Evolutionary conservation across 306 rosid genomes (phyloP).

Genomic region (Prunus fruticosa): DNA sequence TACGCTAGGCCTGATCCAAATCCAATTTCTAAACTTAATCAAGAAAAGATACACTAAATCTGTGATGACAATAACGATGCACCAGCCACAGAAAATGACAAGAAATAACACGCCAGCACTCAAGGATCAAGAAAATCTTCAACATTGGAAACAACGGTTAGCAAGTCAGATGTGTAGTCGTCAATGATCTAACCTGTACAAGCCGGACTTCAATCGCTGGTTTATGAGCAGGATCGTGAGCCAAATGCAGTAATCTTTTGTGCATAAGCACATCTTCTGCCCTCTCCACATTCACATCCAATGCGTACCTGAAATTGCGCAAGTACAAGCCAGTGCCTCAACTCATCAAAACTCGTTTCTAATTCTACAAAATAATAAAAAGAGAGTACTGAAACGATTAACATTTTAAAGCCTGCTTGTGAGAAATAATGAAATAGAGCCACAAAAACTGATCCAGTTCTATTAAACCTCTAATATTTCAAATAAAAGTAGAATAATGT

Average conservation of each 20-base stretch:
- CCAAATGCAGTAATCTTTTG: conserved; percentile 77
- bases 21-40: neutral
- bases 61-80: neutral
- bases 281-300: conserved; percentile 97
- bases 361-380: neutral
- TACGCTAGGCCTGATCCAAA: conserved; percentile 7
- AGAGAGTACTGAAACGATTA: neutral
- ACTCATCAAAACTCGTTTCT: neutral
- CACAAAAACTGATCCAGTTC: neutral
- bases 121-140: neutral
- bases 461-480: neutral
- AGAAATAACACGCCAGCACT: neutral
- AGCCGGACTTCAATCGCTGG: conserved; percentile 97
- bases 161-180: neutral
- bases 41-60: conserved; percentile 2
- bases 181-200: conserved; percentile 62
- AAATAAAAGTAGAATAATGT: conserved; percentile 2
- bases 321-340: conserved; percentile 30
- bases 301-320: conserved; percentile 63
- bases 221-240: conserved; percentile 79
- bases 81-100: neutral
- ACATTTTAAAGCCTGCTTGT: neutral
- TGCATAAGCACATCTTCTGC: conserved; percentile 97
- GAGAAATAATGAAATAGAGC: neutral
- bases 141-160: neutral